A percentile compares a stretch with the other conserved stretches of the same genome.
Evolutionary conservation across 1,284 basidiomycete species (phyloP).

Genomic region (Hypsizygus ulmarius): DNA sequence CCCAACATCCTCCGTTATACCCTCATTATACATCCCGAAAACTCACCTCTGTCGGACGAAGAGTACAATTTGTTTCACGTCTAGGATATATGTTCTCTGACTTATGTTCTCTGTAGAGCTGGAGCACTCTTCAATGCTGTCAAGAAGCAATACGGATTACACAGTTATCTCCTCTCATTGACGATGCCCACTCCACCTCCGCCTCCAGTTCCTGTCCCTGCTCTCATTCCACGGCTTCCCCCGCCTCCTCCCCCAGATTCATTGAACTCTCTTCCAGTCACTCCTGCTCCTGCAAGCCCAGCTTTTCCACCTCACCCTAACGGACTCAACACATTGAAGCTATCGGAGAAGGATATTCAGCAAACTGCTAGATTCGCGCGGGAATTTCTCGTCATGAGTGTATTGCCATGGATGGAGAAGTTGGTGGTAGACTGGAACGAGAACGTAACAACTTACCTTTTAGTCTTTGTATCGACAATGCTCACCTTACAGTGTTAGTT

Average conservation of each 20-base stretch:
- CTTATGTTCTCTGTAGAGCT: slow-evolving; percentile 45
- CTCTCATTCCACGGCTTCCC: slow-evolving; percentile 64
- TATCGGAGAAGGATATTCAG: slow-evolving; percentile 79
- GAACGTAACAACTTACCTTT: slow-evolving; percentile 44
- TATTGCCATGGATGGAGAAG: slow-evolving; percentile 97
- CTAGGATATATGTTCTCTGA: slow-evolving; percentile 8
- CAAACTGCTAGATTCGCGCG: slow-evolving; percentile 81
- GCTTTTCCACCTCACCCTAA: slow-evolving; percentile 17
- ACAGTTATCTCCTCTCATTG: slow-evolving; percentile 67
- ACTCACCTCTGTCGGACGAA: slow-evolving; percentile 69
- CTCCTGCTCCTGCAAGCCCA: slow-evolving; percentile 16
- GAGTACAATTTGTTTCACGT: slow-evolving; percentile 51
- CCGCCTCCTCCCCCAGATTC: slow-evolving; percentile 39
- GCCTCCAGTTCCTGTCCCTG: slow-evolving; percentile 61
- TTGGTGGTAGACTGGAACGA: slow-evolving; percentile 95
- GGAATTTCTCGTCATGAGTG: slow-evolving; percentile 88
- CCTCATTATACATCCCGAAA: slow-evolving; percentile 69
- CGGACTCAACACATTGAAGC: slow-evolving; percentile 45
- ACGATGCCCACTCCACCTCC: slow-evolving; percentile 58
- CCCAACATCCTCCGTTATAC: slow-evolving; percentile 64
- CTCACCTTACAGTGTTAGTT: slow-evolving; percentile 46
- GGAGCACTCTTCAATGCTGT: slow-evolving; percentile 75
- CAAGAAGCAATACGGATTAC: slow-evolving; percentile 78
- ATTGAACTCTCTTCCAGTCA: slow-evolving; percentile 16
- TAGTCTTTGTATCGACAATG: neutral